Base-by-base conservation (phyloP, 1,139 yeast species). In the Pichia sp. region DNA sequence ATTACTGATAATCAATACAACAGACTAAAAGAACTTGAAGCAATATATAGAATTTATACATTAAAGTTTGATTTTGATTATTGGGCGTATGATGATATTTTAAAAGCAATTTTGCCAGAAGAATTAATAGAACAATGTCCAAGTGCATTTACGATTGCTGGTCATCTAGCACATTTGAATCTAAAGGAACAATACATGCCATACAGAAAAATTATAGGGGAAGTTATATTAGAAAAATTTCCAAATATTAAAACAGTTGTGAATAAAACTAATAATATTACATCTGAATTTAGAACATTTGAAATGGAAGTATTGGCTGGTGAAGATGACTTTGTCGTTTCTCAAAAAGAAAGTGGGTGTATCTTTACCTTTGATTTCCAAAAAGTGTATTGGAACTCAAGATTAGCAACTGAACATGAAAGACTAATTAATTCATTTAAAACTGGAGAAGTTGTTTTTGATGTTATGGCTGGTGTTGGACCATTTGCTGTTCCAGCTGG, bases 401-500 rank as follows among this genome's bases (percentile, higher is more conserved):
- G 98, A 55, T 70, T 94, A 45, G 94, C 89, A 56, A 85, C 96
- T 0, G 99, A 94, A 59, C 99, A 94, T 63, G 94, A 82, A 43
- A 70, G 97, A 48, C 66, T 94, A 40, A 82, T 92, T 10, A 60
- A 66, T 3, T 58, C 66, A 31, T 90, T 94, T 60, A 59, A 74
- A 50, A 74, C 80, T 10, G 85, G 83, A 49, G 61, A 58, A 10
- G 85, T 87, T 2, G 87, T 94, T 0, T 87, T 89, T 54, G 99
- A 94, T 68, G 97, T 89, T 0, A 87, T 94, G 76, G 98, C 97
- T 0, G 99, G 99, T 32, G 98, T 94, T 2, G 99, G 99, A 0
- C 99, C 99, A 3, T 94, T 94, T 69, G 94, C 95, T 1, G 79
- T 92, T 1, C 99, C 99, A 0, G 96, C 97, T 1, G 98, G 90